Evolutionary conservation across 495 filamentous ascomycete species (phyloP), one percentile per base, ranked within the genome.

Genomic region (Tuber indicum): DNA sequence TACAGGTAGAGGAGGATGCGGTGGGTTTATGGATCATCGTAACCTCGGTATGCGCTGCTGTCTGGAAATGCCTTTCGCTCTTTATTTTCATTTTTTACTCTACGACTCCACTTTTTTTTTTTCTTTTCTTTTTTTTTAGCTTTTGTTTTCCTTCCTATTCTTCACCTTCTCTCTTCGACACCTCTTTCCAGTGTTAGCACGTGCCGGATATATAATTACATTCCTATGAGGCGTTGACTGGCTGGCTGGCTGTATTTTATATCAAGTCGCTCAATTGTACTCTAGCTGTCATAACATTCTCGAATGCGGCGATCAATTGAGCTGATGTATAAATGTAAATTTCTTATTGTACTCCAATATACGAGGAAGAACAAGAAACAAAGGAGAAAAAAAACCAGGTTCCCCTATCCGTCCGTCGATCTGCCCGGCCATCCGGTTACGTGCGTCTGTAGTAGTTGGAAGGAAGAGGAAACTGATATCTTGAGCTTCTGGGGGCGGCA

Each of bases 1-100:
- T 99, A 99, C 86, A 90, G 95, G 81, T 98, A 86, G 90, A 72
- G 73, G 43, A 46, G 44, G n/a, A 72, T 73, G 2, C 5, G 21
- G 26, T 62, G 58, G 23, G 4, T 66, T 26, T 21, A 73, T 49
- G 72, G 7, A 23, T 36, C 23, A 47, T 44, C 72, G 26, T 21
- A 36, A 36, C n/a, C 58, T 66, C 14, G 4, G 58, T 14, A 66
- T 66, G 36, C 26, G 36, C 26, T 36, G 26, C 32, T 66, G 14
- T 5, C 6, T 66, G 12, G 58, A 66, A 17, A 36, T 66, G 58
- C 3, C 32, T 66, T 36, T 66, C 58, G 26, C 58, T 66, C 58
- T 36, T 36, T 66, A 5, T 66, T 66, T 36, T 66, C 58, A 14
- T 14, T 62, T 62, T 26, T 62, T 16, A 3, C 7, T 32, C n/a